Evolutionary conservation across 352 stramenopile genomes (phyloP).

Genomic region (Phytophthora tubulina): DNA sequence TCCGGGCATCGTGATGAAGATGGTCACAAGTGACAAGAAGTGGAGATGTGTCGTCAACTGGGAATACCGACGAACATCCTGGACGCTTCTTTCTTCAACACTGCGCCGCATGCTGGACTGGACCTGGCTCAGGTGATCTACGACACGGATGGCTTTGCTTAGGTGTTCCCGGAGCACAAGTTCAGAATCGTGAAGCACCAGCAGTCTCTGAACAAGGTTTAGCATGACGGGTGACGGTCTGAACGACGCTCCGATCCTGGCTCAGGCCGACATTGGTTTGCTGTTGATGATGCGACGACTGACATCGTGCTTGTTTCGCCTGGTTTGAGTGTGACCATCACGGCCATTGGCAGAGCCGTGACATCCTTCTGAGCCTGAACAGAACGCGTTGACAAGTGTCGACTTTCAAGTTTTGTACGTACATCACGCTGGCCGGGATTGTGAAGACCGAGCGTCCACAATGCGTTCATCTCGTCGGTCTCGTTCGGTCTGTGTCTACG

Average conservation of each 20-base stretch:
- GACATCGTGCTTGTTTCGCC: slow-evolving; percentile 92
- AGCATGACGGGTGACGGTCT: slow-evolving; percentile 92
- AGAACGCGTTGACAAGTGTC: slow-evolving; percentile 8
- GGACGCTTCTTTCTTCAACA: slow-evolving; percentile 84
- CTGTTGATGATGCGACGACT: slow-evolving; percentile 88
- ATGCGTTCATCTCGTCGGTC: slow-evolving; percentile 86
- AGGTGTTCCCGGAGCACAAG: slow-evolving; percentile 94
- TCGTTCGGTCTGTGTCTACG: slow-evolving; percentile 72
- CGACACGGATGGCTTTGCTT: slow-evolving; percentile 93
- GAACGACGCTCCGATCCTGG: slow-evolving; percentile 92
- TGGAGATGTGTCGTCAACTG: slow-evolving; percentile 92
- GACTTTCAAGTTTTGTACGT: no score
- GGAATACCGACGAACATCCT: slow-evolving; percentile 91
- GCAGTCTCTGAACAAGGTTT: slow-evolving; percentile 87
- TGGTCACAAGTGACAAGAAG: slow-evolving; percentile 96
- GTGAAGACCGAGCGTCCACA: slow-evolving; percentile 33
- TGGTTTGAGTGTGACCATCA: slow-evolving; percentile 90
- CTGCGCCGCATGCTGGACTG: slow-evolving; percentile 64
- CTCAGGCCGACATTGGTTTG: slow-evolving; percentile 92
- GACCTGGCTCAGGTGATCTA: slow-evolving; percentile 89
- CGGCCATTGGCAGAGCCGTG: slow-evolving; percentile 84
- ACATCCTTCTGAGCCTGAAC: slow-evolving; percentile 94
- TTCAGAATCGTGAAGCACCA: slow-evolving; percentile 92
- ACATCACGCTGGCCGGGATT: no score
- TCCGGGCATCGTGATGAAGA: slow-evolving; percentile 94